Base-by-base conservation (phyloP, 2,329 filamentous ascomycete genomes). In the Microsporum audouinii region DNA sequence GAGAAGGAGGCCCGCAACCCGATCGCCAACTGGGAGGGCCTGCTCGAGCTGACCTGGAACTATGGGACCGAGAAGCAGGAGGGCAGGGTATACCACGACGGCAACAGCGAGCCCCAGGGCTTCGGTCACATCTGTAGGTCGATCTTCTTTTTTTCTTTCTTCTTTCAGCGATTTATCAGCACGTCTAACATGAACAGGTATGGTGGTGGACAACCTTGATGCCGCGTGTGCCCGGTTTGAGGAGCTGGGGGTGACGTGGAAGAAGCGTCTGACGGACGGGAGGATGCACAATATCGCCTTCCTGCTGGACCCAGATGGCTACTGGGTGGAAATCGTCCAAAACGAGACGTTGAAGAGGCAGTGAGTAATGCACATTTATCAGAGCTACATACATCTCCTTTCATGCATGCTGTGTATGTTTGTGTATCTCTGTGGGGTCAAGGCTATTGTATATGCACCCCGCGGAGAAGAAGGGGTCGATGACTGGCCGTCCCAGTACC, bases 201-300 rank as follows among this genome's bases (percentile, higher is more conserved):
- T 97, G 59, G 81, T 87, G 1, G 91, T 96, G 10, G 92, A 97
- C 71, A 85, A 95, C 71, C 71, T 97, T n/a, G 86, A 94, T 59
- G 87, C 88, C 5, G 91, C 94, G 7, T 96, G 92, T 76, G 77
- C 86, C 70, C 84, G 91, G 12, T 91, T 97, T 67, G 94, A 97
- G 72, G 83, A 85, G 60, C 78, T 89, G 70, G 83, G 87, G 4
- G 88, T 92, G 60, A 86, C 82, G 74, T 99, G 91, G 89, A 96
- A 96, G 84, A 97, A 97, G 85, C 82, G 89, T 66, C 80, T 97
- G 64, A 95, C 89, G 1, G 92, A 97, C 65, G 92, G 92, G 1
- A 74, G 79, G 56, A 96, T 96, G 91, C 92, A 89, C 81, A 89
- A 94, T 66, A 86, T 97, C 60, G 94, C 94, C 0, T 97, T 97